Conservation (phyloP, 129 eudicot species). For the Rutidosis leptorrhynchoides region DNA sequence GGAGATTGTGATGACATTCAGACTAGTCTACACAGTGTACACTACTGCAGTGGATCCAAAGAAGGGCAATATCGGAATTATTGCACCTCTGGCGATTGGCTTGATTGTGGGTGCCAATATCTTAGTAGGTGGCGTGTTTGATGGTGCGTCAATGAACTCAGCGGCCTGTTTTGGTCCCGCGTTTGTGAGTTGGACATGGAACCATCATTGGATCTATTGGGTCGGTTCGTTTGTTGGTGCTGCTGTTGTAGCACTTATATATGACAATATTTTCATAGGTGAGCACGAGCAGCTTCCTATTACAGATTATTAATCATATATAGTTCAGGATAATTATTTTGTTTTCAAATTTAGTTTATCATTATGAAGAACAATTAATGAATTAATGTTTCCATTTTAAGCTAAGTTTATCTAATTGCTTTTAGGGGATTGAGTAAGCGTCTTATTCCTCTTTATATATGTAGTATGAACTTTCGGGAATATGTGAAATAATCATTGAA, state of each 20-base stretch:
- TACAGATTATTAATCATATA: slow-evolving; percentile 42
- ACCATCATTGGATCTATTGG: slow-evolving; percentile 74
- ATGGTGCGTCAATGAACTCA: slow-evolving; percentile 84
- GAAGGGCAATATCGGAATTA: slow-evolving; percentile 57
- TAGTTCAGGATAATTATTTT: not conserved
- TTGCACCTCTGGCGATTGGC: slow-evolving; percentile 74
- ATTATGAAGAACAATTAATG: slow-evolving; percentile 20
- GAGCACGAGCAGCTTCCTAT: slow-evolving; percentile 58
- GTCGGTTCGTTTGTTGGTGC: slow-evolving; percentile 66
- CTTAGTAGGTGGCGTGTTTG: slow-evolving; percentile 72
- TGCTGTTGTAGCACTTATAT: slow-evolving; percentile 59
- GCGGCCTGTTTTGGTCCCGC: slow-evolving; percentile 80
- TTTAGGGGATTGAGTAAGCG: slow-evolving; percentile 30
- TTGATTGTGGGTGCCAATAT: slow-evolving; percentile 78
- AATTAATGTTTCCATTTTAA: slow-evolving; percentile 26
- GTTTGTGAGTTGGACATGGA: slow-evolving; percentile 67
- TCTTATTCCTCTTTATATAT: slow-evolving; percentile 15
- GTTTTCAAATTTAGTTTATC: slow-evolving; percentile 15
- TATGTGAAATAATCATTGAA: no score
- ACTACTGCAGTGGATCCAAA: slow-evolving; percentile 76
- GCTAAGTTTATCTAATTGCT: slow-evolving; percentile 19
- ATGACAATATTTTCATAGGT: slow-evolving; percentile 54
- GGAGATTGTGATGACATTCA: slow-evolving; percentile 76
- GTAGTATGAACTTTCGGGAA: slow-evolving; percentile 10
- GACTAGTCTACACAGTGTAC: slow-evolving; percentile 67